A percentile compares a stretch with the other conserved stretches of the same genome.
Conservation (phyloP, 176 grass and related monocot genomes). For the Saccharum officinarum region DNA sequence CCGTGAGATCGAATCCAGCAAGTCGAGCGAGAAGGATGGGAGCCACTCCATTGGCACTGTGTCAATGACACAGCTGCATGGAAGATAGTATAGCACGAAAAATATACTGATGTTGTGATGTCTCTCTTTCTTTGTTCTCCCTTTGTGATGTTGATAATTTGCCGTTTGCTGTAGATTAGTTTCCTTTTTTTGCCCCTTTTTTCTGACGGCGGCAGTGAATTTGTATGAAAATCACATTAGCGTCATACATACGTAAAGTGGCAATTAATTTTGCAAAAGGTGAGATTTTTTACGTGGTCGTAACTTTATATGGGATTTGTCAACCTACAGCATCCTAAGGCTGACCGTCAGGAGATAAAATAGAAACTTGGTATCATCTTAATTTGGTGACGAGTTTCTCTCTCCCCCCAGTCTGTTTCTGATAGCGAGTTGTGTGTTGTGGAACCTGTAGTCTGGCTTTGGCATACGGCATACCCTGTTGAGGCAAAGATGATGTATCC, state of each 20-base stretch:
- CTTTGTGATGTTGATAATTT: conserved; percentile 1
- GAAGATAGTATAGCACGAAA: conserved; percentile 42
- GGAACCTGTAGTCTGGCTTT: neutral
- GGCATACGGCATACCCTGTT: neutral
- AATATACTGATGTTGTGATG: neutral
- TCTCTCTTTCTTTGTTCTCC: neutral
- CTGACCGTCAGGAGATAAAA: neutral
- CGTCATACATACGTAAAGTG: conserved; percentile 14
- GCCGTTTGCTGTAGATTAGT: conserved; percentile 29
- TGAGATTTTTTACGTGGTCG: neutral
- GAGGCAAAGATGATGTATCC: neutral
- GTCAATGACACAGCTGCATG: conserved; percentile 58
- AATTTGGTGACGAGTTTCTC: neutral
- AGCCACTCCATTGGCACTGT: conserved; percentile 45
- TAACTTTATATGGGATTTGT: neutral
- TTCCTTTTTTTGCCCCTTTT: too few relatives aligned
- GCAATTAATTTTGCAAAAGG: neutral
- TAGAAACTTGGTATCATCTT: neutral
- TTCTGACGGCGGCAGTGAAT: neutral
- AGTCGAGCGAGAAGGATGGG: conserved; percentile 45
- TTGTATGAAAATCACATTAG: conserved; percentile 2
- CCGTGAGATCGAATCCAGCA: conserved; percentile 22
- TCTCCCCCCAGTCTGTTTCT: neutral
- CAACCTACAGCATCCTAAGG: neutral
- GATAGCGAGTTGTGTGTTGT: neutral